Evolutionary conservation across 1,284 basidiomycete species (phyloP).

Genomic region (Ganoderma sinense): DNA sequence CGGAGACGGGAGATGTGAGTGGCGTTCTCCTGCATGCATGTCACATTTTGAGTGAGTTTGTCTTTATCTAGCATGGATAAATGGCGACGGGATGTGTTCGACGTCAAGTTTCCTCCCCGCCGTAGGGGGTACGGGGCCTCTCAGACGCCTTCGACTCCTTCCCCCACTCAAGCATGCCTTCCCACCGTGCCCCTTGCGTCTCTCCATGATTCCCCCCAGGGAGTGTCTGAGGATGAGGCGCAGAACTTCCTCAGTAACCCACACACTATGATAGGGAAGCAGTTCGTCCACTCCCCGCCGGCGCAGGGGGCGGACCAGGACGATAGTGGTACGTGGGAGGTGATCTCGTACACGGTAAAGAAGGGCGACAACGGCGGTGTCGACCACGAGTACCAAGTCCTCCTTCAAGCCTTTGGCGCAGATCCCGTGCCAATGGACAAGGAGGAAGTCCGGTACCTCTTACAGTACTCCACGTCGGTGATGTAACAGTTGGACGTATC

Average conservation of each 20-base stretch:
- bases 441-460: constrained; percentile 13
- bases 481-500: background rate
- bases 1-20: background rate
- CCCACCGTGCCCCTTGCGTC: background rate
- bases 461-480: constrained; percentile 7
- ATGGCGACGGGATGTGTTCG: background rate
- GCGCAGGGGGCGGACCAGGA: constrained; percentile 3
- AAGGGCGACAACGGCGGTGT: constrained; percentile 5
- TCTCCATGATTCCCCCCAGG: background rate
- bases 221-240: background rate
- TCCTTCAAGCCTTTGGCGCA: constrained; percentile 5
- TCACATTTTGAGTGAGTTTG: background rate
- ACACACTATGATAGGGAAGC: background rate
- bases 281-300: constrained; percentile 1
- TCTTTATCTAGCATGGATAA: background rate
- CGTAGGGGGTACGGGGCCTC: background rate
- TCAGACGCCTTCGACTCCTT: background rate
- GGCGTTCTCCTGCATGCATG: background rate
- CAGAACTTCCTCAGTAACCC: background rate
- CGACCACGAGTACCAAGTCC: constrained; percentile 18
- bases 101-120: background rate
- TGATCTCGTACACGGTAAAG: constrained; percentile 16
- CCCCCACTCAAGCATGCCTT: background rate
- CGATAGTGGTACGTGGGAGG: constrained; percentile 13
- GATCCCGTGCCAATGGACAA: constrained; percentile 12